Base-by-base conservation (phyloP, 2,329 filamentous ascomycete species). In the Penicillium sp. region DNA sequence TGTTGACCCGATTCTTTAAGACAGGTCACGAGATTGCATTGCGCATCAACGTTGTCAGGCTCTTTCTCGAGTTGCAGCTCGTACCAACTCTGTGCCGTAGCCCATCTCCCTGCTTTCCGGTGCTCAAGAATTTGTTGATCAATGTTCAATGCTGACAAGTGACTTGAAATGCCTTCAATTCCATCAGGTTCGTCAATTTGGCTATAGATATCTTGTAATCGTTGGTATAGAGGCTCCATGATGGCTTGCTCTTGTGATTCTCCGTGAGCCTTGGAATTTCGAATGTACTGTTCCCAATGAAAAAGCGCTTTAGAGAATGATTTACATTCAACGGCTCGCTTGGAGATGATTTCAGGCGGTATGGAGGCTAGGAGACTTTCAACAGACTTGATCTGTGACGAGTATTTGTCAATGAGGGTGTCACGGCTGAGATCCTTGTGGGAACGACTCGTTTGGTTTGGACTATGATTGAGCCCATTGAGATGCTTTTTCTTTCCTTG, bases 101-200 rank as follows among this genome's bases (percentile, higher is more conserved):
- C 87, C 92, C 94, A 99, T 58, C 92, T 82, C 4, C 94, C 94
- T 18, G 92, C 90, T 71, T 96, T 97, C 53, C 89, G 85, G 74
- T 99, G 91, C 64, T 95, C 91, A 51, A 97, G 80, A 30, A 97
- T 88, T 69, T 97, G 92, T 69, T 97, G 93, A 56, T 96, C 89
- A 46, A 97, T 87, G 61, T 95, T 90, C n/a, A 97, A 78, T 10
- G 91, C 85, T 55, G 89, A 88, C 3, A 97, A 78, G 69, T 94
- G 89, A 18, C 91, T 86, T 1, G 93, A 96, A 57, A 99, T 93
- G 2, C 94, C 94, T 69, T 97, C 92, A 32, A 99, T 86, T 1
- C 93, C 92, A 71, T 99, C 94, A 0, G 94, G 95, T 65, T 99
- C 94, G 67, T 99, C 94, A 57, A 99, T 97, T 64, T 97, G 89